Base-by-base conservation (phyloP, 2,329 filamentous ascomycete genomes). In the Coccinonectria pachysandricola region DNA sequence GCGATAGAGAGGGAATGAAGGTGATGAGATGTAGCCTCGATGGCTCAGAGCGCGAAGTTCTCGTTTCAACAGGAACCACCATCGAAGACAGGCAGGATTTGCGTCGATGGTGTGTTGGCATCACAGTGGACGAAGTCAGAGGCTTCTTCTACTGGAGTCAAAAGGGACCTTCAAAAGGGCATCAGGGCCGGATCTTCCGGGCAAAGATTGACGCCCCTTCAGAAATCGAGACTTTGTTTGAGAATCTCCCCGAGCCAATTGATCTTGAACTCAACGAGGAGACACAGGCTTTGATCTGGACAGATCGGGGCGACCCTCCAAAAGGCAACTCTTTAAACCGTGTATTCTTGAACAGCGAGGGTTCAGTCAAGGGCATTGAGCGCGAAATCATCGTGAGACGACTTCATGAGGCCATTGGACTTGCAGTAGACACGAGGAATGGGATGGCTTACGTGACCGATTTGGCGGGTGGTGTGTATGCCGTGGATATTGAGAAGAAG, bases 61-160 rank as follows among this genome's bases (percentile, higher is more conserved):
- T 33, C 0, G 12, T 36, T 2, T 36, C 23, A 7, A 26, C 23
- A 10, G 24, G 12, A n/a, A n/a, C n/a, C n/a, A n/a, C n/a, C n/a
- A n/a, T n/a, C n/a, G n/a, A n/a, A n/a, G n/a, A n/a, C n/a, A n/a
- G n/a, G n/a, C n/a, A n/a, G n/a, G n/a, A n/a, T n/a, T n/a, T n/a
- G n/a, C n/a, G n/a, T n/a, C n/a, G 53, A 4, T 72, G 68, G 68
- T 71, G 66, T 28, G 70, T 76, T 7, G 71, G 72, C 2, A 57
- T 77, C 19, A 46, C 62, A 0, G 53, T 76, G 0, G 59, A 60
- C 3, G 48, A 49, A 0, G 32, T 45, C 1, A 47, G 49, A 1
- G 56, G 58, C 9, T 57, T 60, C 21, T 53, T 76, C 23, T 75
- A 67, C 54, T 77, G 71, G 71, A 69, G 65, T 0, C 71, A 75